Conservation (phyloP, 805 yeast genomes). For the Cyberlindnera maclurae region DNA sequence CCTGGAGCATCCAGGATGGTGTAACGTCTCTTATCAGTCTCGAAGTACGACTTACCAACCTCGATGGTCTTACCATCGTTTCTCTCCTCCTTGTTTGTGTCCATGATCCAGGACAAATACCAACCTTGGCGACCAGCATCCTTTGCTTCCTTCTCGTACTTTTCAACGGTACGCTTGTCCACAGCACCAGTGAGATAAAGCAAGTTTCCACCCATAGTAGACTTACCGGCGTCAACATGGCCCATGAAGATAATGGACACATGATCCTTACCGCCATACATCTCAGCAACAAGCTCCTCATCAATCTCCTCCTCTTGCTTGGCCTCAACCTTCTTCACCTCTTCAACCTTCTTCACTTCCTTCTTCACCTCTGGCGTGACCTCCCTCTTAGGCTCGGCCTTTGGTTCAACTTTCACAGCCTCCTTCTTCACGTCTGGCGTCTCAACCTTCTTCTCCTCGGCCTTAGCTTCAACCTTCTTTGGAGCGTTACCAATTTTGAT, state of each 20-base stretch:
- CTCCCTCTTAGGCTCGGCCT: slow-evolving; percentile 5
- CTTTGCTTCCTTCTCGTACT: slow-evolving; percentile 96
- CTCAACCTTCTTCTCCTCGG: slow-evolving; percentile 23
- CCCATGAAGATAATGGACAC: slow-evolving; percentile 98
- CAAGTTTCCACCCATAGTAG: slow-evolving; percentile 98
- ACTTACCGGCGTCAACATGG: slow-evolving; percentile 99
- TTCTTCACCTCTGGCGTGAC: slow-evolving; percentile 18
- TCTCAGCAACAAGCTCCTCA: slow-evolving; percentile 79
- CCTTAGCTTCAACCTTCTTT: slow-evolving; percentile 28
- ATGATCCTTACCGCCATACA: slow-evolving; percentile 98
- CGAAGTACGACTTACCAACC: slow-evolving; percentile 96
- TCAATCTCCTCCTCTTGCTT: slow-evolving; percentile 65
- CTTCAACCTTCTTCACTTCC: slow-evolving; percentile 24
- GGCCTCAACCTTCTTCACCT: slow-evolving; percentile 16
- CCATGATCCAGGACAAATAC: slow-evolving; percentile 99
- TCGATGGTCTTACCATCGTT: slow-evolving; percentile 98
- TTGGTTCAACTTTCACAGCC: slow-evolving; percentile 10
- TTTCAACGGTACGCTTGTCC: slow-evolving; percentile 97
- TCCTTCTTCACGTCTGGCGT: slow-evolving; percentile 22
- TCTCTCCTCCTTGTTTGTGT: slow-evolving; percentile 97
- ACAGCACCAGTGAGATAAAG: slow-evolving; percentile 92
- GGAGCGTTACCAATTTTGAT: slow-evolving; percentile 53
- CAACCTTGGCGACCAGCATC: slow-evolving; percentile 99
- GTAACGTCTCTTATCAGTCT: slow-evolving; percentile 96
- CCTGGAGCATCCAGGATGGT: slow-evolving; percentile 99